A percentile compares a stretch with the other conserved stretches of the same genome.
Conservation (phyloP, 2,329 filamentous ascomycete species). For the Trichoderma atroviride region DNA sequence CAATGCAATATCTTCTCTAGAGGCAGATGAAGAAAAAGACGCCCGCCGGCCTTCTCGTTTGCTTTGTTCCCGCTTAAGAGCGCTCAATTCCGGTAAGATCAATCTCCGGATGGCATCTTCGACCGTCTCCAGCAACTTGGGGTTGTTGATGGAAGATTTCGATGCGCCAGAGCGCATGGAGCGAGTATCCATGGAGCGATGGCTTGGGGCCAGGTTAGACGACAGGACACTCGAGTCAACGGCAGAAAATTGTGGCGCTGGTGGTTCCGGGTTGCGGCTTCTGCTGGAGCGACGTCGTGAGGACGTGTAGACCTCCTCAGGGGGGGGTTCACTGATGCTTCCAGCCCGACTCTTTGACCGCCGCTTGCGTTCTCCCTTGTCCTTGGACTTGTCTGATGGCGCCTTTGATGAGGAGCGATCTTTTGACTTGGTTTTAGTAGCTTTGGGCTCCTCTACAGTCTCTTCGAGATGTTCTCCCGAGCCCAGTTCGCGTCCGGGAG, state of each 20-base stretch:
- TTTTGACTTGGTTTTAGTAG: conserved; percentile 49
- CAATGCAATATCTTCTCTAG: conserved; percentile 59
- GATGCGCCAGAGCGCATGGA: conserved; percentile 55
- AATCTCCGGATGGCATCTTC: conserved; percentile 90
- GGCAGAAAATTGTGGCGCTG: conserved; percentile 54
- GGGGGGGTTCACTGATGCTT: conserved; percentile 52
- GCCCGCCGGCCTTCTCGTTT: conserved; percentile 71
- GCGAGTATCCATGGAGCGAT: conserved; percentile 59
- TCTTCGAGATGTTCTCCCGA: conserved; percentile 42
- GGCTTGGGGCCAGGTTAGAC: conserved; percentile 56
- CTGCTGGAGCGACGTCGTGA: conserved; percentile 55
- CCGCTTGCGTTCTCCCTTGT: conserved; percentile 55
- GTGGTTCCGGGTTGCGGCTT: conserved; percentile 52
- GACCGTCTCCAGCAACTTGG: conserved; percentile 85
- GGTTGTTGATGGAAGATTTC: conserved; percentile 85
- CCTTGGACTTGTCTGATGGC: conserved; percentile 47
- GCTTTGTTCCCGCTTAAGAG: conserved; percentile 87
- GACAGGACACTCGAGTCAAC: conserved; percentile 59
- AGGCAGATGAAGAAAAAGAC: conserved; percentile 61
- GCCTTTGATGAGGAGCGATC: conserved; percentile 42
- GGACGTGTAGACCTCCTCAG: conserved; percentile 48
- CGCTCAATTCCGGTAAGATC: conserved; percentile 88
- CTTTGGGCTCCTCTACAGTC: conserved; percentile 47
- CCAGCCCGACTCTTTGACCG: conserved; percentile 53
- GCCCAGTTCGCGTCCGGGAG: conserved; percentile 43